Conservation (phyloP, 768 basidiomycete genomes). For the Phaffia australis region DNA sequence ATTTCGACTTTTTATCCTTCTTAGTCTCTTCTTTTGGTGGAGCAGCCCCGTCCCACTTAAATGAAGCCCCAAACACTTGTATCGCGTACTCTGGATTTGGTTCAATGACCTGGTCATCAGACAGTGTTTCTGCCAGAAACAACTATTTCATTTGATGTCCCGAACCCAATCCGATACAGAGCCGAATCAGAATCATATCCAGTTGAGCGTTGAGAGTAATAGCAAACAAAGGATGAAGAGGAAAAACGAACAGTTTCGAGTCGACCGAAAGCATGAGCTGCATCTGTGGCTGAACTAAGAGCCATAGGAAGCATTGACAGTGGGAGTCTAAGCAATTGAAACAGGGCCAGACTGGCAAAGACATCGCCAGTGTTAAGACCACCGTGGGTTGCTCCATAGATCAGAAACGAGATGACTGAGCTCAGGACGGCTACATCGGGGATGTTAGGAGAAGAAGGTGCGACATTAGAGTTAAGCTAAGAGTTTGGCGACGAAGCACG, state of each 20-base stretch:
- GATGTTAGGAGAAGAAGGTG: not conserved
- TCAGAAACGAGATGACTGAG: constrained; percentile 56
- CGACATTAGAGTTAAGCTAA: not conserved
- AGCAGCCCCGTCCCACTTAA: constrained; percentile 51
- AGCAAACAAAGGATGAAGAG: not conserved
- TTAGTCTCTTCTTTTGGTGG: constrained; percentile 8
- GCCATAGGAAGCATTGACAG: constrained; percentile 36
- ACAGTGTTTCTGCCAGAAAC: constrained; percentile 49
- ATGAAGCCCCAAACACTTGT: constrained; percentile 47
- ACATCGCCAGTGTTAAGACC: constrained; percentile 56
- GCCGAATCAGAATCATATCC: too few species aligned
- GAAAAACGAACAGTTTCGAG: constrained; percentile 38
- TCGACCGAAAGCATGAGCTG: constrained; percentile 51
- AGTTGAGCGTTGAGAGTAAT: not conserved
- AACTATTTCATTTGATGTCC: not conserved
- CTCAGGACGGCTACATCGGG: constrained; percentile 45
- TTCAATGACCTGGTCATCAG: constrained; percentile 44
- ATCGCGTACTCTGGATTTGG: constrained; percentile 45
- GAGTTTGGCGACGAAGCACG: not conserved
- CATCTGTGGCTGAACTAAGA: constrained; percentile 55
- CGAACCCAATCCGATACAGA: too few species aligned
- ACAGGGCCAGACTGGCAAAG: constrained; percentile 55
- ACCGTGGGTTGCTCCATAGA: constrained; percentile 50
- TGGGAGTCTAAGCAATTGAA: constrained; percentile 40
- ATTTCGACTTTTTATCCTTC: constrained; percentile 15